Conservation (phyloP, 108 stramenopile genomes). For the Cyclostephanos invisitatus region DNA sequence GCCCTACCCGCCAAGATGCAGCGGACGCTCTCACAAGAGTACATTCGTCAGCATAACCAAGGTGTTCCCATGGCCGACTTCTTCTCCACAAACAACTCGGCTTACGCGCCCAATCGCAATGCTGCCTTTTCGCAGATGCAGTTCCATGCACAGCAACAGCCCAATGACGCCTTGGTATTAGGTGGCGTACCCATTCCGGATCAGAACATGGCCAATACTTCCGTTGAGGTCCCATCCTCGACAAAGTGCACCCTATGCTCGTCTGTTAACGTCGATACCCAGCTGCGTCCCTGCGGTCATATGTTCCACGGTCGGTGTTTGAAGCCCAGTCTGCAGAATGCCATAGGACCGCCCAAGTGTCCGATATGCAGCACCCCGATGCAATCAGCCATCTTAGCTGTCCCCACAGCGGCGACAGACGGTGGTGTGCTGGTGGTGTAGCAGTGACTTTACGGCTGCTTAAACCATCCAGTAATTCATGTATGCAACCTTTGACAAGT, state of each 20-base stretch:
- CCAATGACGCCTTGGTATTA: background rate
- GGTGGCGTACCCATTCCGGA: constrained; percentile 17
- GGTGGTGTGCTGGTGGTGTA: background rate
- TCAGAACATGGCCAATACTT: constrained; percentile 32
- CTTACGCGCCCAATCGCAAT: constrained; percentile 33
- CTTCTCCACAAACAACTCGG: constrained; percentile 44
- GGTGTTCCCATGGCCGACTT: constrained; percentile 48
- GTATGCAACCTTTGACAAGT: background rate
- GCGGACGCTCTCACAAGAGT: constrained; percentile 82
- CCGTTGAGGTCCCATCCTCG: constrained; percentile 79
- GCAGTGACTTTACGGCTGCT: constrained; percentile 1
- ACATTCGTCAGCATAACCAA: constrained; percentile 69
- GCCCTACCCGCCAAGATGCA: constrained; percentile 87
- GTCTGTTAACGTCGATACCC: constrained; percentile 81
- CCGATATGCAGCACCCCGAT: constrained; percentile 76
- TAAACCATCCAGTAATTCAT: background rate
- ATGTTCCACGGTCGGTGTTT: constrained; percentile 91
- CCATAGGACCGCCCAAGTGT: constrained; percentile 75
- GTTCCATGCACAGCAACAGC: constrained; percentile 18
- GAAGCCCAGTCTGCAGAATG: constrained; percentile 76
- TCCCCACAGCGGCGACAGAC: constrained; percentile 58
- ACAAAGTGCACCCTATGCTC: constrained; percentile 79
- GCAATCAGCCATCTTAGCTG: constrained; percentile 78
- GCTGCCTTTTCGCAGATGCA: constrained; percentile 16
- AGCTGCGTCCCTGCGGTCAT: constrained; percentile 88